A percentile compares a stretch with the other conserved stretches of the same genome.
Evolutionary conservation across 371 early-diverging fungal genomes (phyloP).

Genomic region (Mucor irregularis): DNA sequence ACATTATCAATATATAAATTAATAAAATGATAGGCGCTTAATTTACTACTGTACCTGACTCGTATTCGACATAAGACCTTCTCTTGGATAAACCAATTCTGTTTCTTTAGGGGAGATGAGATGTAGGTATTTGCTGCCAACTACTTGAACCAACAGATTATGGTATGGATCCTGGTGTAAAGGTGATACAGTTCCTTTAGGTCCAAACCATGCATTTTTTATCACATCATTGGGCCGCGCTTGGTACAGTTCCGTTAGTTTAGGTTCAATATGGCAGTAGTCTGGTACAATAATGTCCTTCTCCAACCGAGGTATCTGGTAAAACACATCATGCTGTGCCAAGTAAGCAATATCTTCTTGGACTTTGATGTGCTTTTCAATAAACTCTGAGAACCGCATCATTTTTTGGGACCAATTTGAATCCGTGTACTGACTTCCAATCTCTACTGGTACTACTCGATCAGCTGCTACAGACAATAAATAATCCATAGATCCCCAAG

Average conservation of each 20-base stretch:
- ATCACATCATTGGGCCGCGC: constrained; percentile 52
- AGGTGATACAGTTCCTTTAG: constrained; percentile 82
- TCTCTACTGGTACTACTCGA: constrained; percentile 87
- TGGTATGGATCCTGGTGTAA: constrained; percentile 85
- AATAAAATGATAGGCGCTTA: too few species aligned
- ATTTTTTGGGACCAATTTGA: constrained; percentile 77
- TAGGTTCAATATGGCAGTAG: constrained; percentile 66
- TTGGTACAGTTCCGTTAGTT: constrained; percentile 24
- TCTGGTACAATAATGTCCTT: constrained; percentile 79
- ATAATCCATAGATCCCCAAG: constrained; percentile 68
- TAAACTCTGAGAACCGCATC: constrained; percentile 75
- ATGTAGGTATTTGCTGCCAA: constrained; percentile 80
- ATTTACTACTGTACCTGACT: constrained; percentile 58
- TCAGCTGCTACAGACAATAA: constrained; percentile 64
- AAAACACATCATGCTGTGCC: constrained; percentile 89
- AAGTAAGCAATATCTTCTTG: constrained; percentile 60
- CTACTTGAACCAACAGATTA: constrained; percentile 88
- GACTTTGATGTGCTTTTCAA: constrained; percentile 49
- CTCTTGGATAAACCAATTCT: constrained; percentile 58
- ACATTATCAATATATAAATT: background rate
- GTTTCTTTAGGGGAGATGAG: constrained; percentile 71
- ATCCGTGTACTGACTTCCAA: constrained; percentile 80
- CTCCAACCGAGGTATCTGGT: constrained; percentile 74
- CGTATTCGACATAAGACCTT: constrained; percentile 71
- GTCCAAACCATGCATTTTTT: constrained; percentile 91